phyloP scores from a whole-genome alignment of 495 filamentous ascomycete genomes.

The Neurospora tetraspora region DNA sequence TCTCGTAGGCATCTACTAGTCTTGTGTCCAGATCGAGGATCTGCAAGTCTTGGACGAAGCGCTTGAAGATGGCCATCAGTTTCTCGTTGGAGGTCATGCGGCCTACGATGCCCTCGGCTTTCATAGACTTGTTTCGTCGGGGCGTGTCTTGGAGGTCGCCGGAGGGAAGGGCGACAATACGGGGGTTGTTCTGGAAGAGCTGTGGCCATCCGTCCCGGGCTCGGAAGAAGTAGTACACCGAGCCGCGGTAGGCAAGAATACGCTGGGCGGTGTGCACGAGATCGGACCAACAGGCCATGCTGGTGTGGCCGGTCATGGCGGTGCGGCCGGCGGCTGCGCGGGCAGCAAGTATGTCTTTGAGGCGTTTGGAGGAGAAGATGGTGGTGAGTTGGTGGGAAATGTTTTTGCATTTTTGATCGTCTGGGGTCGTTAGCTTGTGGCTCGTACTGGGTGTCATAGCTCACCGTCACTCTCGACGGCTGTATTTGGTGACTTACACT shows the following conservation, averaged over 20 bases:
- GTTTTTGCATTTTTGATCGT: neutral
- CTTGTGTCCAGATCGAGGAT: conserved; percentile 1
- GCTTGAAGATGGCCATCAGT: neutral
- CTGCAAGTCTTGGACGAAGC: conserved; percentile 1
- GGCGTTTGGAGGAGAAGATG: neutral
- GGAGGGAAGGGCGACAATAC: neutral
- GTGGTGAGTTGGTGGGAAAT: rapidly evolving
- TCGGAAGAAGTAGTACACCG: neutral
- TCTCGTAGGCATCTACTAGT: neutral
- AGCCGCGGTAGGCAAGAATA: conserved; percentile 4
- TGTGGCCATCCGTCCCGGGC: conserved; percentile 5
- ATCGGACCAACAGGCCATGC: conserved; percentile 5
- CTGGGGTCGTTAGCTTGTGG: neutral
- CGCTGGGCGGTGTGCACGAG: conserved; percentile 3
- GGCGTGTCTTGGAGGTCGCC: neutral
- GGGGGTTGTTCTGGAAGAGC: conserved; percentile 1
- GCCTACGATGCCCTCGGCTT: conserved; percentile 2
- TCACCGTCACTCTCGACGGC: no score
- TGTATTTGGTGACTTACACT: neutral
- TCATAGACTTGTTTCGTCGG: neutral
- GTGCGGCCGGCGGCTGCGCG: neutral
- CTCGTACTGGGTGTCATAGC: no score
- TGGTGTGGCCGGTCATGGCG: neutral
- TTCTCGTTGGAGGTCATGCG: neutral
- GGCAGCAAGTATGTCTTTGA: neutral